Evolutionary conservation across 148 eudicot genomes (phyloP).

Genomic region (Talinum fruticosum): DNA sequence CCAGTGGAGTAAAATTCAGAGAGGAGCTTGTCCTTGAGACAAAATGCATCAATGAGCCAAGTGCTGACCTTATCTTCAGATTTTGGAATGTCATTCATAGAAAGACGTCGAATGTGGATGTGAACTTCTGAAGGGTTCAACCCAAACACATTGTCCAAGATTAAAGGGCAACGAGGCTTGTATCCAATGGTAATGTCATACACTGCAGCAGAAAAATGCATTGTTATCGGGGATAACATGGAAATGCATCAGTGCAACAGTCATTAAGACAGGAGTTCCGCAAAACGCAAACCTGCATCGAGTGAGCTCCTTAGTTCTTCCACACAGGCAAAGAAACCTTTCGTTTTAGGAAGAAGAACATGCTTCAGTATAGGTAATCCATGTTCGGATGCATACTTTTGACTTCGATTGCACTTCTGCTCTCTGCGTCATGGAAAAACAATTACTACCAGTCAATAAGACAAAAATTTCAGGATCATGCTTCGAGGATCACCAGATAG

Average conservation of each 20-base stretch:
- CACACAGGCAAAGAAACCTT: slow-evolving; percentile 70
- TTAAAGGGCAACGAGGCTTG: slow-evolving; percentile 67
- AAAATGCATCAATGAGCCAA: slow-evolving; percentile 72
- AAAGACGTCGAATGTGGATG: slow-evolving; percentile 62
- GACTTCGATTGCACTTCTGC: slow-evolving; percentile 65
- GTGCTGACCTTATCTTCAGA: slow-evolving; percentile 53
- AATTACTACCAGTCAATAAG: neutral
- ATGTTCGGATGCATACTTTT: slow-evolving; percentile 76
- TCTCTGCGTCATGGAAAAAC: slow-evolving; percentile 47
- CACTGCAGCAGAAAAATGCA: slow-evolving; percentile 40
- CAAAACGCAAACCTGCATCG: slow-evolving; percentile 66
- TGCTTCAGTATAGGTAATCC: slow-evolving; percentile 69
- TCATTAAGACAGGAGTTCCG: neutral
- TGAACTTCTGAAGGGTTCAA: slow-evolving; percentile 88
- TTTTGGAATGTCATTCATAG: slow-evolving; percentile 47
- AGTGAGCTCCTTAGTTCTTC: slow-evolving; percentile 57
- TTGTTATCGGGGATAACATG: slow-evolving; percentile 4
- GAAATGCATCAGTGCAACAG: neutral
- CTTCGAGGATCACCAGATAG: neutral
- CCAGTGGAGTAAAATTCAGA: slow-evolving; percentile 57
- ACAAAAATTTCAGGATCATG: neutral
- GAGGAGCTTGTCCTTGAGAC: slow-evolving; percentile 63
- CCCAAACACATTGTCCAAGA: slow-evolving; percentile 87
- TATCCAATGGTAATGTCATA: slow-evolving; percentile 90
- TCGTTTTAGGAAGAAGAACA: slow-evolving; percentile 88